Conservation (phyloP, 768 basidiomycete genomes). For the Leccinum barrowsii region DNA sequence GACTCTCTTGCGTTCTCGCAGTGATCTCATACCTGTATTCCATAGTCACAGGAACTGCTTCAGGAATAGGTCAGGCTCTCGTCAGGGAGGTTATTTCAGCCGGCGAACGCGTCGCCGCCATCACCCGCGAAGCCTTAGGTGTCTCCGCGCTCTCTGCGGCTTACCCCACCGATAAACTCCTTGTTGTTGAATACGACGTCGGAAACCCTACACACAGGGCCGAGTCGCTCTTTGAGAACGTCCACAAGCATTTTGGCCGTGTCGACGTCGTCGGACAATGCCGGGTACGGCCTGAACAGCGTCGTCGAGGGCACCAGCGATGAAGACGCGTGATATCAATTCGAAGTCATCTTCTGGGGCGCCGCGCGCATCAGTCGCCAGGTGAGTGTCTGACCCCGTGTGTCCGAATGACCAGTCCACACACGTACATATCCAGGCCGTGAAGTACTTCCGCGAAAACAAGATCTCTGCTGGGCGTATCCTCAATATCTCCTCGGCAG, state of each 20-base stretch:
- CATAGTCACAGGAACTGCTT: slow-evolving; percentile 40
- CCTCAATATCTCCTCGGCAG: slow-evolving; percentile 20
- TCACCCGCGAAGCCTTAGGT: slow-evolving; percentile 24
- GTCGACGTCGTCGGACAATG: slow-evolving; percentile 36
- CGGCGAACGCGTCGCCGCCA: slow-evolving; percentile 29
- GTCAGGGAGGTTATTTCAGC: slow-evolving; percentile 24
- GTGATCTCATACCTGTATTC: neutral
- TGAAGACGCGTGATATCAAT: slow-evolving; percentile 23
- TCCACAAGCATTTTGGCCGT: slow-evolving; percentile 26
- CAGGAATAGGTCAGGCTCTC: slow-evolving; percentile 37
- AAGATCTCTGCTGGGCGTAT: slow-evolving; percentile 22
- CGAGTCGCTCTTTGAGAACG: slow-evolving; percentile 18
- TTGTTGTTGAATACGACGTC: slow-evolving; percentile 31
- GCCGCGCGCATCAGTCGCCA: slow-evolving; percentile 20
- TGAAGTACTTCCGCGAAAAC: slow-evolving; percentile 30
- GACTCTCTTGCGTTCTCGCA: neutral
- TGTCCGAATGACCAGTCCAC: neutral
- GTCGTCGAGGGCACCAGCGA: slow-evolving; percentile 28
- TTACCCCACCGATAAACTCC: slow-evolving; percentile 19
- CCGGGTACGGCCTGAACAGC: slow-evolving; percentile 18
- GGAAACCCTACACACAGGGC: slow-evolving; percentile 17
- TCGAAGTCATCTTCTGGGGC: slow-evolving; percentile 36
- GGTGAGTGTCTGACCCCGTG: slow-evolving; percentile 2
- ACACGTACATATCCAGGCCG: slow-evolving; percentile 7
- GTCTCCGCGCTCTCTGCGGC: slow-evolving; percentile 14